Conservation (phyloP, 768 basidiomycete genomes). For the Chiua virens region DNA sequence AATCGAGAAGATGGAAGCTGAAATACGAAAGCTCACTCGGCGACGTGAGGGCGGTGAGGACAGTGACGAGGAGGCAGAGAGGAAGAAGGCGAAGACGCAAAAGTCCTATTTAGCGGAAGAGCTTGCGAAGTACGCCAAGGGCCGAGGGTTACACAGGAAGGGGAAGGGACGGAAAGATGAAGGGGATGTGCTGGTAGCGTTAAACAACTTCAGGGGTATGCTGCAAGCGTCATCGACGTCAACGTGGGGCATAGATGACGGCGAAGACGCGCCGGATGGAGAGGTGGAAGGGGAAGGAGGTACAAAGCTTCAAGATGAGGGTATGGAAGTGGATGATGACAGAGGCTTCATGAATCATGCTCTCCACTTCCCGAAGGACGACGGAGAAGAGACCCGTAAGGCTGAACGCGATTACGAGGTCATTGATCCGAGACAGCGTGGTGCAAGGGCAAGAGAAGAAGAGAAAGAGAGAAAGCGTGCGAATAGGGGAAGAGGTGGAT, state of each 20-base stretch:
- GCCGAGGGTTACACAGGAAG: constrained; percentile 56
- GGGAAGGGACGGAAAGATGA: constrained; percentile 68
- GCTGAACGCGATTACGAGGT: constrained; percentile 88
- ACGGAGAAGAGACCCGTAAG: constrained; percentile 70
- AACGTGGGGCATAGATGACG: constrained; percentile 26
- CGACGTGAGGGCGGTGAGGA: constrained; percentile 54
- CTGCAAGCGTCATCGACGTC: constrained; percentile 46
- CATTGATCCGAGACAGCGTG: constrained; percentile 76
- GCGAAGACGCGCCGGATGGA: constrained; percentile 13
- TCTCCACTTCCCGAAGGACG: constrained; percentile 76
- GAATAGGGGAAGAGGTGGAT: constrained; percentile 22
- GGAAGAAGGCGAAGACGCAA: constrained; percentile 53
- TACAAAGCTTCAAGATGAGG: constrained; percentile 36
- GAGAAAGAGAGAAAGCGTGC: constrained; percentile 63
- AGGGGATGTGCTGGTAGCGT: constrained; percentile 62
- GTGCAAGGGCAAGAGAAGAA: constrained; percentile 75
- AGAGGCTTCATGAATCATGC: constrained; percentile 71
- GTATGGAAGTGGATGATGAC: constrained; percentile 79
- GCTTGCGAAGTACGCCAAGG: constrained; percentile 75
- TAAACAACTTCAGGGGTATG: constrained; percentile 72
- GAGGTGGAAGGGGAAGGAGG: constrained; percentile 18
- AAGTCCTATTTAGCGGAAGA: constrained; percentile 80
- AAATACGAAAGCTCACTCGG: constrained; percentile 76
- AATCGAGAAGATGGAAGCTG: constrained; percentile 86
- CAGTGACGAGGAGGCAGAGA: constrained; percentile 62